Conservation (phyloP, 306 rosid species). For the Dryas octopetala region DNA sequence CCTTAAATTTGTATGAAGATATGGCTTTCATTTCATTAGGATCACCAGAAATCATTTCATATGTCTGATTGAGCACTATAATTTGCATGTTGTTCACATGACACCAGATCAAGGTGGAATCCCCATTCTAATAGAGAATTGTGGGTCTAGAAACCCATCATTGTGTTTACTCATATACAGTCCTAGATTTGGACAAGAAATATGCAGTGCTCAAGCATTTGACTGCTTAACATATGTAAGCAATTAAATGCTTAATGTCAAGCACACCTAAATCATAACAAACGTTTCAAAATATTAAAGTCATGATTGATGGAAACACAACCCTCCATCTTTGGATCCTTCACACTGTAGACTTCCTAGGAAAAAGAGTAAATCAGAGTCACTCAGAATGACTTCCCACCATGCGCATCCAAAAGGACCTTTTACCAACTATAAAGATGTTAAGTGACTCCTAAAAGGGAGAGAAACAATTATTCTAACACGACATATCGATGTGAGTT, state of each 20-base stretch:
- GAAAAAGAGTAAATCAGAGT: neutral
- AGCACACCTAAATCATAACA: neutral
- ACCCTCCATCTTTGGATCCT: neutral
- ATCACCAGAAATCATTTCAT: neutral
- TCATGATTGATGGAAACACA: neutral
- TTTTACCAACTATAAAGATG: neutral
- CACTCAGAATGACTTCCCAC: neutral
- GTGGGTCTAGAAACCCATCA: neutral
- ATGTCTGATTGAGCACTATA: neutral
- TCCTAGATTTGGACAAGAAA: neutral
- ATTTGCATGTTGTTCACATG: slow-evolving; percentile 1
- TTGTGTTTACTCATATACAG: neutral
- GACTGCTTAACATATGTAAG: neutral
- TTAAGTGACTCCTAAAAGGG: neutral
- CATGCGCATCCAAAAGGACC: neutral
- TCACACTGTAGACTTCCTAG: neutral
- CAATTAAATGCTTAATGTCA: neutral
- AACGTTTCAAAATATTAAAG: neutral
- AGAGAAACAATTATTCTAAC: neutral
- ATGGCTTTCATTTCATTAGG: neutral
- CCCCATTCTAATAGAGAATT: neutral
- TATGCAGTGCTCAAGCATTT: neutral
- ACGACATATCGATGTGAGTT: neutral
- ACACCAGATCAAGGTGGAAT: neutral
- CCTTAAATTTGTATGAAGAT: neutral